Evolutionary conservation across 306 rosid genomes (phyloP).

Genomic region (Dalbergia oliveri): DNA sequence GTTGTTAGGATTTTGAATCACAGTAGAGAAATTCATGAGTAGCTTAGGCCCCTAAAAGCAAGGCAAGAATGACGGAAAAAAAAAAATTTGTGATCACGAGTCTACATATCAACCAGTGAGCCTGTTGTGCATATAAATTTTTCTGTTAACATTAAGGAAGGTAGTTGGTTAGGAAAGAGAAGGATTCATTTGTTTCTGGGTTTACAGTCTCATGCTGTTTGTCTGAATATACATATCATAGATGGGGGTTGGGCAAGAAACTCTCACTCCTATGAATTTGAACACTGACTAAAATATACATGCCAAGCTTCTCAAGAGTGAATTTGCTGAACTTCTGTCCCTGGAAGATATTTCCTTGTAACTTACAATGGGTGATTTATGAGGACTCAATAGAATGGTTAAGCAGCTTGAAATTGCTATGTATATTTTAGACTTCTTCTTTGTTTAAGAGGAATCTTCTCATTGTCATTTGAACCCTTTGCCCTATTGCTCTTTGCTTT

Average conservation of each 20-base stretch:
- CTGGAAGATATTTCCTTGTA: too few species aligned
- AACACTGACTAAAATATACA: too few species aligned
- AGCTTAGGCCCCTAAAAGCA: background rate
- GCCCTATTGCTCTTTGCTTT: background rate
- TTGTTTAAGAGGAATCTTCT: slow-evolving; percentile 3
- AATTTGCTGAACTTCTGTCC: too few species aligned
- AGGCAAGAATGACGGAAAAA: background rate
- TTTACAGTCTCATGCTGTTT: too few species aligned
- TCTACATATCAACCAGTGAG: background rate
- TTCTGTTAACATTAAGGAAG: background rate
- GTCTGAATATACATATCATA: too few species aligned
- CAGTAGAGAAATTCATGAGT: background rate
- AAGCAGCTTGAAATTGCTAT: slow-evolving; percentile 19
- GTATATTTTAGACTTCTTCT: background rate
- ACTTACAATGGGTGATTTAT: too few species aligned
- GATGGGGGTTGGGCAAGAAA: too few species aligned
- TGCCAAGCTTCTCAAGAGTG: too few species aligned
- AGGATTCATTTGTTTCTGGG: background rate
- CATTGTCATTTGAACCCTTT: slow-evolving; percentile 20
- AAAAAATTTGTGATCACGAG: background rate
- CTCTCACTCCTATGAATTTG: too few species aligned
- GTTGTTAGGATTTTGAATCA: background rate
- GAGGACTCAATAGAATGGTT: too few species aligned
- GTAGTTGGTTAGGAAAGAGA: slow-evolving; percentile 3
- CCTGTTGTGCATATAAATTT: background rate